Evolutionary conservation across 768 basidiomycete species (phyloP).

Genomic region (Agaricus blazei): DNA sequence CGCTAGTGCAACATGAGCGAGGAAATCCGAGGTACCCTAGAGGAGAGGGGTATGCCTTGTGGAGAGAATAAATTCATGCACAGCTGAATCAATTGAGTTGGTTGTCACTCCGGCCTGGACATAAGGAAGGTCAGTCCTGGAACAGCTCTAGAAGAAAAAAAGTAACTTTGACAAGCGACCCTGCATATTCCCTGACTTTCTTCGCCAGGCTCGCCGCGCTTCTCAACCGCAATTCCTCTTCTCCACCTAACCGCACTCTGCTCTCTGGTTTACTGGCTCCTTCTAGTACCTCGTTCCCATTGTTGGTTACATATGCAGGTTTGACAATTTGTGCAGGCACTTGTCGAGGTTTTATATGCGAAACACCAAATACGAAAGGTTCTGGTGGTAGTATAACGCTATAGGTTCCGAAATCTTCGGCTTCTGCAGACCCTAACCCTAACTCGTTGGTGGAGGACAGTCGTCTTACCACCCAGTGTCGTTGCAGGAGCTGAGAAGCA

Average conservation of each 20-base stretch:
- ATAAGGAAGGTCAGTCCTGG: conserved; percentile 1
- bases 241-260: conserved; percentile 43
- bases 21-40: conserved; percentile 73
- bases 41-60: conserved; percentile 84
- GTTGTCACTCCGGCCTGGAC: conserved; percentile 68
- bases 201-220: conserved; percentile 53
- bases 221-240: conserved; percentile 47
- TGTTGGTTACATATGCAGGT: conserved; percentile 47
- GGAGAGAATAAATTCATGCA: conserved; percentile 68
- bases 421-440: conserved; percentile 11
- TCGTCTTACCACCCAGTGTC: background rate
- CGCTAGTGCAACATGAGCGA: conserved; percentile 77
- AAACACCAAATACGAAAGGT: conserved; percentile 58
- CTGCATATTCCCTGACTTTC: conserved; percentile 50
- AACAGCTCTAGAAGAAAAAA: background rate
- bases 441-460: background rate
- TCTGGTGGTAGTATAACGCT: conserved; percentile 60
- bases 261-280: conserved; percentile 5
- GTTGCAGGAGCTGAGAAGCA: background rate
- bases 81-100: conserved; percentile 59
- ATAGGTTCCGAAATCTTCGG: conserved; percentile 46
- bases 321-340: conserved; percentile 53
- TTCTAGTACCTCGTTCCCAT: conserved; percentile 13
- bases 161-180: conserved; percentile 47
- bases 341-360: conserved; percentile 49